phyloP scores from a whole-genome alignment of 1,139 yeast genomes.

The Kodamaea anthophila region DNA sequence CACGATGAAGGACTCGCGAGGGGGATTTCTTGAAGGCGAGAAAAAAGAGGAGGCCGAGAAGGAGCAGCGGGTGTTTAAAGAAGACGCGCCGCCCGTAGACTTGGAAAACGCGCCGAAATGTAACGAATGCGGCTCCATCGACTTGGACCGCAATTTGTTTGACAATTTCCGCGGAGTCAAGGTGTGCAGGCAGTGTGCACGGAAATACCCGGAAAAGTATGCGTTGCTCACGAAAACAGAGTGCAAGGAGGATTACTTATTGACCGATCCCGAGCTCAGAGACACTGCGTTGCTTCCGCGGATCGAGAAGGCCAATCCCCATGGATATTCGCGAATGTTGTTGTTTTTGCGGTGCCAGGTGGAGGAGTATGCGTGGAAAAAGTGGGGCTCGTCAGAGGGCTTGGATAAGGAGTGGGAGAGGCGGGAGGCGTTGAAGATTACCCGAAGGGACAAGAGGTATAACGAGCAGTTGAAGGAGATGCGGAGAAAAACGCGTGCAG shows the following conservation, averaged over 20 bases:
- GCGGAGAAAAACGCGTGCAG: slow-evolving; percentile 89
- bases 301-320: slow-evolving; percentile 90
- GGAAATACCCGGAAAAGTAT: slow-evolving; percentile 76
- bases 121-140: slow-evolving; percentile 71
- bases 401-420: slow-evolving; percentile 90
- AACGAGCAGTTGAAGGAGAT: slow-evolving; percentile 71
- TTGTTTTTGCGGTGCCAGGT: slow-evolving; percentile 82
- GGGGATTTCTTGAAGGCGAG: slow-evolving; percentile 68
- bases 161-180: slow-evolving; percentile 59
- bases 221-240: slow-evolving; percentile 91
- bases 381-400: slow-evolving; percentile 91
- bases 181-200: slow-evolving; percentile 77
- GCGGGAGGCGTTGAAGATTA: slow-evolving; percentile 65
- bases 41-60: slow-evolving; percentile 17
- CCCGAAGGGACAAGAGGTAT: slow-evolving; percentile 74
- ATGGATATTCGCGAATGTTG: slow-evolving; percentile 92
- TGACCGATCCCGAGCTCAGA: slow-evolving; percentile 86
- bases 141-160: slow-evolving; percentile 67
- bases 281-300: slow-evolving; percentile 66
- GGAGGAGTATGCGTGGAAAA: slow-evolving; percentile 84
- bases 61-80: slow-evolving; percentile 44
- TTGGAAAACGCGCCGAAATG: slow-evolving; percentile 71
- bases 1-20: slow-evolving; percentile 80
- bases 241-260: slow-evolving; percentile 82
- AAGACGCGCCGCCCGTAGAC: slow-evolving; percentile 67